Conservation (phyloP, 176 grass and related monocot genomes). For the Microstegium vimineum region DNA sequence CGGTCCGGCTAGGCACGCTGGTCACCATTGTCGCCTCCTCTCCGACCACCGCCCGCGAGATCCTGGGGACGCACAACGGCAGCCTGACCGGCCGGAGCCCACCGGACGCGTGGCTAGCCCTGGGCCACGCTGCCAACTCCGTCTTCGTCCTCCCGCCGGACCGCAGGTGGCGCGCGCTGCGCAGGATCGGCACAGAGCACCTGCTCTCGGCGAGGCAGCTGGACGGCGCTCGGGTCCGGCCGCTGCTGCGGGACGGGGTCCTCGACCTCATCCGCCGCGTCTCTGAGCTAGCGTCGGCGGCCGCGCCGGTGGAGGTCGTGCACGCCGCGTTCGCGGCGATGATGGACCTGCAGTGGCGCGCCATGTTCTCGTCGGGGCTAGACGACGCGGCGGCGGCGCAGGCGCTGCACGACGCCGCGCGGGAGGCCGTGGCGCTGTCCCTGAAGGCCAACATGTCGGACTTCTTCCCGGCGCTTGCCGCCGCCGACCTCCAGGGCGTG, state of each 20-base stretch:
- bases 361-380: conserved; percentile 33
- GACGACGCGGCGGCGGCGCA: not conserved
- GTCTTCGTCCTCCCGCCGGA: not conserved
- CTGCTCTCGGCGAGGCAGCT: not conserved
- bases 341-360: conserved; percentile 29
- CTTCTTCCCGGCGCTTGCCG: not conserved
- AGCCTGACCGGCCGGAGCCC: conserved; percentile 7
- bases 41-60: conserved; percentile 12
- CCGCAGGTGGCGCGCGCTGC: not conserved
- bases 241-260: not conserved
- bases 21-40: conserved; percentile 34
- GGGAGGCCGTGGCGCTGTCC: not conserved
- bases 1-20: not conserved
- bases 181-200: not conserved
- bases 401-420: not conserved
- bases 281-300: not conserved
- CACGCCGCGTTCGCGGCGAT: conserved; percentile 24
- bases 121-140: conserved; percentile 27
- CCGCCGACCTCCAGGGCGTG: not conserved
- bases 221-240: not conserved
- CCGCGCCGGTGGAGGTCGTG: conserved; percentile 12
- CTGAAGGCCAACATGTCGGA: not conserved
- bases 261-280: not conserved
- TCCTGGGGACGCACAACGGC: conserved; percentile 32
- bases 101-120: conserved; percentile 24